phyloP scores from a whole-genome alignment of 1,139 yeast genomes.

The Lodderomyces orthopsilosis region DNA sequence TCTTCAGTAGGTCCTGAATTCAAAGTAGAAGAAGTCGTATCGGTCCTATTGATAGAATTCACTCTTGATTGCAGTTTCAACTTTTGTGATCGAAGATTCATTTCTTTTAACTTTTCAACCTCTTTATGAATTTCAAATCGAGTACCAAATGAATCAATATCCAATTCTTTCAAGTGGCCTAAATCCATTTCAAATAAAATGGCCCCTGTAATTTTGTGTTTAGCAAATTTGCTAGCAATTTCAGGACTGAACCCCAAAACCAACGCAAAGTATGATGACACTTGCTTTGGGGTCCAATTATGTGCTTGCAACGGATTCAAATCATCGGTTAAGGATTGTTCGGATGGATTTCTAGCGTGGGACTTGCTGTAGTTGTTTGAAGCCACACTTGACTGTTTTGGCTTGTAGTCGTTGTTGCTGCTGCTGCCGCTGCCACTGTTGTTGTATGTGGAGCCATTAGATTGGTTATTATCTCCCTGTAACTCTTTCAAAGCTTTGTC shows the following conservation, averaged over 20 bases:
- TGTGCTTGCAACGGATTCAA: slow-evolving; percentile 51
- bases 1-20: slow-evolving; percentile 14
- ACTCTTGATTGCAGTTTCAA: slow-evolving; percentile 12
- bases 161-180: slow-evolving; percentile 84
- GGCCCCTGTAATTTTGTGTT: slow-evolving; percentile 85
- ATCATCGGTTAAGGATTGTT: slow-evolving; percentile 27
- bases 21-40: slow-evolving; percentile 7
- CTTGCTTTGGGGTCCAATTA: slow-evolving; percentile 87
- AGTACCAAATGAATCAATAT: slow-evolving; percentile 90
- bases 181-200: slow-evolving; percentile 83
- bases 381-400: slow-evolving; percentile 5
- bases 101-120: slow-evolving; percentile 64
- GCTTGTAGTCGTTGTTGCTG: not conserved
- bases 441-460: not conserved
- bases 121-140: slow-evolving; percentile 89
- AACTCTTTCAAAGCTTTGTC: slow-evolving; percentile 82
- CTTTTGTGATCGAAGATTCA: slow-evolving; percentile 13
- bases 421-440: not conserved
- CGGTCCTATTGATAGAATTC: slow-evolving; percentile 10
- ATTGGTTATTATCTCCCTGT: slow-evolving; percentile 28
- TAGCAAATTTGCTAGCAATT: slow-evolving; percentile 73
- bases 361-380: slow-evolving; percentile 1
- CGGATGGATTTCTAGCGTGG: slow-evolving; percentile 10
- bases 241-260: slow-evolving; percentile 69
- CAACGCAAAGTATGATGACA: slow-evolving; percentile 66